Evolutionary conservation across 1,284 basidiomycete species (phyloP).

Genomic region (Ceratobasidium sp.): DNA sequence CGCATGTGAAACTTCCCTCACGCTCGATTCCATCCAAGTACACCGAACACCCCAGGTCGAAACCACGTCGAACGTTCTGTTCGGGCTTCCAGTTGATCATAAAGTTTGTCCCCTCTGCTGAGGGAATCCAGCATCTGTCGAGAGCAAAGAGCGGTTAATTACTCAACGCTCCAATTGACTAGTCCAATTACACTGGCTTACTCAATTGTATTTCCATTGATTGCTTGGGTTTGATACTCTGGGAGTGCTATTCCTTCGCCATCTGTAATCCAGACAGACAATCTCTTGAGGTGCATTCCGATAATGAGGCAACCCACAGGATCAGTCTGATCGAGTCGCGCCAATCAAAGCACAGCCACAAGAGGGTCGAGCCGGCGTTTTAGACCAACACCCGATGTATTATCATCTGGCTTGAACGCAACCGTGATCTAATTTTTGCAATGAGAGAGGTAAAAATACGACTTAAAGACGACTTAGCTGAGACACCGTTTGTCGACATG

Average conservation of each 20-base stretch:
- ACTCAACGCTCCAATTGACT: not conserved
- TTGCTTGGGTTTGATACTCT: slow-evolving; percentile 1
- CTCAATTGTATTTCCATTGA: slow-evolving; percentile 29
- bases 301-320: too few relatives aligned
- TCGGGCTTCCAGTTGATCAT: not conserved
- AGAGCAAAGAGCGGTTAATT: not conserved
- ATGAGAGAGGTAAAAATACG: too few relatives aligned
- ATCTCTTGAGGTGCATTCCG: not conserved
- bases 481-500: too few relatives aligned
- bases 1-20: too few relatives aligned
- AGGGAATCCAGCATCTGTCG: slow-evolving; percentile 2
- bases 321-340: not conserved
- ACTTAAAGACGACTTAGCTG: too few relatives aligned
- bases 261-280: not conserved
- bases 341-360: not conserved
- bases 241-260: not conserved
- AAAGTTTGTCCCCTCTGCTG: not conserved
- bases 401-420: not conserved
- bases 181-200: not conserved
- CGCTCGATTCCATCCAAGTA: not conserved
- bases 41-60: not conserved
- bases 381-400: not conserved
- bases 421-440: not conserved
- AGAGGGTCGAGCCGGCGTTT: too few relatives aligned
- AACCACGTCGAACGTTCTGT: not conserved